phyloP scores from a whole-genome alignment of 768 basidiomycete species.

The Leccinum olivaceopallidum region DNA sequence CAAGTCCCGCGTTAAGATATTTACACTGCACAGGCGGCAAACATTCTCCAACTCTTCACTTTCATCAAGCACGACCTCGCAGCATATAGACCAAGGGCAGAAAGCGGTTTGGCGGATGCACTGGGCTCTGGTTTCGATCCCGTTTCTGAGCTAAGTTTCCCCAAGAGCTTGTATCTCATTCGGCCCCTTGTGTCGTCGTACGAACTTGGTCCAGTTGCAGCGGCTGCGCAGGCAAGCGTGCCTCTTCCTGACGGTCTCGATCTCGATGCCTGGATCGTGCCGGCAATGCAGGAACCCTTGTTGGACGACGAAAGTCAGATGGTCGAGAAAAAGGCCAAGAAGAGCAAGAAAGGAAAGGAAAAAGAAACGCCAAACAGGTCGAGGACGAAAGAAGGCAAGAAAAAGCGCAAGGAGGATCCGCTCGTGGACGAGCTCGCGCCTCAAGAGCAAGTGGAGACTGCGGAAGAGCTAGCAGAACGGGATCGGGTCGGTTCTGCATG shows the following conservation, averaged over 20 bases:
- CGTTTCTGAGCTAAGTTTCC: slow-evolving; percentile 54
- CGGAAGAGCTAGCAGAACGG: slow-evolving; percentile 58
- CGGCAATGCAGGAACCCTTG: slow-evolving; percentile 44
- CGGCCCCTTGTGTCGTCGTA: slow-evolving; percentile 74
- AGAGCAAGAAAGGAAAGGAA: slow-evolving; percentile 45
- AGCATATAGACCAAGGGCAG: slow-evolving; percentile 46
- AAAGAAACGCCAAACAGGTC: slow-evolving; percentile 37
- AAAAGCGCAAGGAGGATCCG: slow-evolving; percentile 40
- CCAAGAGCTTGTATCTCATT: slow-evolving; percentile 88
- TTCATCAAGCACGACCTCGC: slow-evolving; percentile 77
- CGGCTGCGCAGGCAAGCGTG: slow-evolving; percentile 78
- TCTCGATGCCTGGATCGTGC: slow-evolving; percentile 83
- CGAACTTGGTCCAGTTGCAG: slow-evolving; percentile 84
- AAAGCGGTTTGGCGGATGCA: slow-evolving; percentile 37
- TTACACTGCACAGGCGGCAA: slow-evolving; percentile 62
- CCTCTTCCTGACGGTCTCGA: slow-evolving; percentile 82
- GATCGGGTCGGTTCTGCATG: slow-evolving; percentile 53
- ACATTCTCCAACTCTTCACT: slow-evolving; percentile 69
- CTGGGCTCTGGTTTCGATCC: slow-evolving; percentile 41
- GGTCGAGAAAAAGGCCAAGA: slow-evolving; percentile 41
- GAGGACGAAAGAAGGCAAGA: slow-evolving; percentile 41
- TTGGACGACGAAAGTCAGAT: slow-evolving; percentile 38
- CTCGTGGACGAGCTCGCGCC: slow-evolving; percentile 35
- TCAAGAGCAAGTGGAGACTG: slow-evolving; percentile 49
- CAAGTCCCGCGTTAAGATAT: not conserved